Evolutionary conservation across 352 stramenopile genomes (phyloP), one percentile per base, ranked within the genome.

Genomic region (Pythium phragmitis): DNA sequence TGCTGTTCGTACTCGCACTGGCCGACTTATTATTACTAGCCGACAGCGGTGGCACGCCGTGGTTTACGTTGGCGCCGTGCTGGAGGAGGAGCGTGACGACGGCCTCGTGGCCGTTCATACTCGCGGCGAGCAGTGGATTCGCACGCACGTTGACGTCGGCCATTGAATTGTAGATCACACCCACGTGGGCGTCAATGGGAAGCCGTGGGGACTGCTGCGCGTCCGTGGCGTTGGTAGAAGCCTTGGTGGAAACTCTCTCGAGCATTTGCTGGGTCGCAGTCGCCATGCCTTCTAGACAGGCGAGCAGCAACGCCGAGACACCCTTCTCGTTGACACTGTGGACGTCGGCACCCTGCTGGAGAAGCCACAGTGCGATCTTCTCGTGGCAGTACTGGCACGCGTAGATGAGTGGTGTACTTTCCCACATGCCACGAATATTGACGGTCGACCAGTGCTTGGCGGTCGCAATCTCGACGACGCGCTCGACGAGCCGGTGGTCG

Each of bases 351-450:
- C 71, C 76, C 11, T 70, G 57, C 12, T 64, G 67, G 4, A 94
- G 59, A 26, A 94, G 61, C 78, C 82, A 91, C 37, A 85, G 54
- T 16, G 82, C 82, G 47, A 83, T 74, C 5, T 68, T 59, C 11
- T 70, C 42, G 43, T 89, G 85, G 36, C 69, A 73, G 50, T 91
- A 94, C 52, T 92, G 82, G 17, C 82, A 73, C 34, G 85, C 80
- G 47, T 85, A 88, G n/a, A 94, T 80, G 19, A 94, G 65, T 23
- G 85, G 85, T 28, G 85, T 94, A 58, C 82, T 91, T 26, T 92
- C 85, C 85, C 85, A 94, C 85, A 94, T 94, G 30, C 82, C 82
- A 33, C 82, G 77, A 16, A 87, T 75, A 45, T 92, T 87, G 47
- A 90, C 57, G 17, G 89, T 57, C 11, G 63, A 30, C 23, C 37